A percentile compares a stretch with the other conserved stretches of the same genome.
These are phyloP conservation scores for Mortierella sp. DNA, from an alignment of 371 early-diverging fungal species.

Conservation along the genomic window DNA sequence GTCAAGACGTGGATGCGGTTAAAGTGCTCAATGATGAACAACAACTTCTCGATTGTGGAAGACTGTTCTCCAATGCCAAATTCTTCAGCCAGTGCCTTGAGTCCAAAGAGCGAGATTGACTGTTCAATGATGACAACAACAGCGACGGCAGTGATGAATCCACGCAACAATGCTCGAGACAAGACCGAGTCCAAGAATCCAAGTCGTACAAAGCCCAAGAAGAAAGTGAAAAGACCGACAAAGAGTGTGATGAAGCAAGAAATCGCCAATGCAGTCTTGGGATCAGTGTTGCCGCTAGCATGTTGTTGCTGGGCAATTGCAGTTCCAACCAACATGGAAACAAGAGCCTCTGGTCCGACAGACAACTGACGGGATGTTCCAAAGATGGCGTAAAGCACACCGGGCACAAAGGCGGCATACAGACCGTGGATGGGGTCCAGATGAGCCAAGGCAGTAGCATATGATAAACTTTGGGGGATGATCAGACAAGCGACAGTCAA, in stretches of 20 bases:
- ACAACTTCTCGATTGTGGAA: conserved; percentile 80
- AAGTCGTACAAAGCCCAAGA: conserved; percentile 92
- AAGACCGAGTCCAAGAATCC: conserved; percentile 96
- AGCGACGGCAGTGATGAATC: conserved; percentile 94
- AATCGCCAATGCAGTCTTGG: conserved; percentile 69
- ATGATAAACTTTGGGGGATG: conserved; percentile 91
- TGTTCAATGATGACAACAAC: conserved; percentile 91
- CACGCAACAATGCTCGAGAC: conserved; percentile 89
- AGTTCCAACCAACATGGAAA: conserved; percentile 90
- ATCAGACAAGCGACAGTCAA: conserved; percentile 89
- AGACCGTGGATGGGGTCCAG: conserved; percentile 90
- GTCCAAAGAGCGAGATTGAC: conserved; percentile 81
- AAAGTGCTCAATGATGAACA: conserved; percentile 70
- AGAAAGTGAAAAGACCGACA: conserved; percentile 91
- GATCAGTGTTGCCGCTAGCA: conserved; percentile 56
- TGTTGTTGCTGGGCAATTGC: conserved; percentile 72
- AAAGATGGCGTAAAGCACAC: conserved; percentile 88
- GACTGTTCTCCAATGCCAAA: conserved; percentile 72
- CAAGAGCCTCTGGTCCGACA: conserved; percentile 93
- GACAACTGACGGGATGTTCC: conserved; percentile 95
- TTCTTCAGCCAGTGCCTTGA: conserved; percentile 61
- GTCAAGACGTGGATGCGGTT: conserved; percentile 74
- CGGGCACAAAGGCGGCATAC: conserved; percentile 86
- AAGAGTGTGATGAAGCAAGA: conserved; percentile 84
- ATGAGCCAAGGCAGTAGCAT: conserved; percentile 87